Base-by-base conservation (phyloP, 2,329 filamentous ascomycete species). In the Botrytis cinerea region DNA sequence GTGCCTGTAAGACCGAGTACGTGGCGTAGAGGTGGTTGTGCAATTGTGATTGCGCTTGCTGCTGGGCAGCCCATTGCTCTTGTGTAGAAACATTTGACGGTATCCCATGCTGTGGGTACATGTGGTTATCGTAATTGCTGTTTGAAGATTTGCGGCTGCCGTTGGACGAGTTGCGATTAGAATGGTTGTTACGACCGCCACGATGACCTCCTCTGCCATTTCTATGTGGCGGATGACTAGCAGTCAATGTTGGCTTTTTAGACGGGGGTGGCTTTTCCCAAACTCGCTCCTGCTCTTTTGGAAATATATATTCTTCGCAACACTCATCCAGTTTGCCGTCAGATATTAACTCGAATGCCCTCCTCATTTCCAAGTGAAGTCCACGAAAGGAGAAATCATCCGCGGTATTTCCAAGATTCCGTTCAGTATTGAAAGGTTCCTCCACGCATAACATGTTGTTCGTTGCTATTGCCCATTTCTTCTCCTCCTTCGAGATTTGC, bases 331-430 rank as follows among this genome's bases (percentile, higher is more conserved):
- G 86, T 78, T 96, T 93, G 35, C 90, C 93, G 70, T 92, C 88
- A 2, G 92, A 90, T 28, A 98, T 88, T 72, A 94, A 83, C 73
- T 94, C 92, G 81, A 97, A 98, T 0, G 96, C 96, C 77, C 94
- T 88, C 75, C 96, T 90, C 68, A 99, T 85, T 83, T 99, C 96
- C 77, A 94, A 83, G 81, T 99, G 96, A 45, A 99, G 88, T 1
- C 96, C 96, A 69, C 92, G 90, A 83, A 97, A 98, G 0, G 96
- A 95, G 61, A 93, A 97, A 81, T 97, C 95, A 81, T 99, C 96
- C 14, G 94, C 96, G 2, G 96, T 98, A 79, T 99, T 99, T 60
- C 95, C 96, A 63, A 99, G 86, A 81, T 99, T 99, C 60, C 96
- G 90, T 51, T 88, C 87, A 6, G 88, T 92, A 79, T 97, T 99